Evolutionary conservation across 2,329 filamentous ascomycete species (phyloP), one percentile per base, ranked within the genome.

Genomic region (Aspergillus spinulosporus): DNA sequence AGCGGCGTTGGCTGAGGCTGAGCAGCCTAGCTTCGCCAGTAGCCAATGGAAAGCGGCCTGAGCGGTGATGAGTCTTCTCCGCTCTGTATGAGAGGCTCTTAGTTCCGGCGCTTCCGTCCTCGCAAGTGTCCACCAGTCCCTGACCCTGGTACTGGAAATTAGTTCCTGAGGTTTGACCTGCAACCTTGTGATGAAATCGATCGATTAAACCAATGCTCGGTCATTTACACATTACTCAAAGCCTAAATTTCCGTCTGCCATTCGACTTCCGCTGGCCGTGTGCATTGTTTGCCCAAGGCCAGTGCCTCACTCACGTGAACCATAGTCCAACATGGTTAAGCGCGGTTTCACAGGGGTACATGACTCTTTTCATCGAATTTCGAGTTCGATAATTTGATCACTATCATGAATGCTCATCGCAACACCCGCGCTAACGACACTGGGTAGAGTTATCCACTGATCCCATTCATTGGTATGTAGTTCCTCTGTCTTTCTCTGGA

Each of bases 1-100:
- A 48, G 54, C 54, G 52, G 29, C 42, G 52, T 44, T 43, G 42
- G 50, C 15, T n/a, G 37, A 37, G 50, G 50, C 50, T 52, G 43
- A 46, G 50, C 43, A 52, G 34, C 32, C 50, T 40, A 28, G 32
- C 31, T 14, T 12, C 26, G 15, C 31, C 21, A 9, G 15, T n/a
- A 29, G 7, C 42, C 43, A 46, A 32, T 42, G n/a, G 37, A 12
- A 8, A 36, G 34, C 34, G 37, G 37, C 37, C 11, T 40, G 11
- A 12, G 37, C 8, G 9, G 9, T 42, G 12, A 47, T 6, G 48
- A 50, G 48, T 36, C 48, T 50, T 12, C 21, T 21, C 21, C 21
- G 21, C 21, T 21, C 21, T 21, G 21, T 21, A 21, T 28, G 28
- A 46, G 11, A 12, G 9, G 34, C 11, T 11, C 34, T 37, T 37